Evolutionary conservation across 208 protist genomes (phyloP), one percentile per base, ranked within the genome.

Genomic region (Leishmania major): DNA sequence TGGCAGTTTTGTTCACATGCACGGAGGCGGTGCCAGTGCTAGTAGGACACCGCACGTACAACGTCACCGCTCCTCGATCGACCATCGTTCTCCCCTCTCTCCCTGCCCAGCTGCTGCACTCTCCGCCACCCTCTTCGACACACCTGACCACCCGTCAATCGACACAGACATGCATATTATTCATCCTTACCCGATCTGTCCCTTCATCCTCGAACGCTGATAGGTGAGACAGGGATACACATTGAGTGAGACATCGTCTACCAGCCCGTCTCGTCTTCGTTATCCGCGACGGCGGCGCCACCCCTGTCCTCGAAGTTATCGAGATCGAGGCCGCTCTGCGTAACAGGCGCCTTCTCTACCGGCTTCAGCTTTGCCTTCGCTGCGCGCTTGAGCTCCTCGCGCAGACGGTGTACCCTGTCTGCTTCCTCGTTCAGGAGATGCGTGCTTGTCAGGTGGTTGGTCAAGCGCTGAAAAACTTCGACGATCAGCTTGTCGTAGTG

Each of bases 401-500:
- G 83, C 35, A 87, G 83, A 43, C 90, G 87, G 66, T 91, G 89
- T 66, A 92, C 82, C 69, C 86, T 79, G 73, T 82, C 74, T n/a
- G 81, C 83, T 66, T 89, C 86, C n/a, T 89, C 82, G 70, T 89
- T 92, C 59, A 93, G 53, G 59, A 83, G 69, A 10, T 75, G 60
- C 43, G 84, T 81, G 60, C 77, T 87, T 22, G 78, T 89, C 79
- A 92, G 88, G 74, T 94, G 90, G 35, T 77, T 78, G 4, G 84
- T 84, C 59, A 96, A 57, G 31, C 85, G 85, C 72, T 91, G 84
- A 76, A 94, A 91, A 31, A 96, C 70, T 49, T 86, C 86, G 43
- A 53, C 53, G 49, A 94, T 75, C 43, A 94, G 84, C 53, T 83
- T 78, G 62, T 89, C 89, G 83, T 90, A 96, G 82, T 92, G 85